Base-by-base conservation (phyloP, 192 early-diverging fungal species). In the Physocladia obscura region DNA sequence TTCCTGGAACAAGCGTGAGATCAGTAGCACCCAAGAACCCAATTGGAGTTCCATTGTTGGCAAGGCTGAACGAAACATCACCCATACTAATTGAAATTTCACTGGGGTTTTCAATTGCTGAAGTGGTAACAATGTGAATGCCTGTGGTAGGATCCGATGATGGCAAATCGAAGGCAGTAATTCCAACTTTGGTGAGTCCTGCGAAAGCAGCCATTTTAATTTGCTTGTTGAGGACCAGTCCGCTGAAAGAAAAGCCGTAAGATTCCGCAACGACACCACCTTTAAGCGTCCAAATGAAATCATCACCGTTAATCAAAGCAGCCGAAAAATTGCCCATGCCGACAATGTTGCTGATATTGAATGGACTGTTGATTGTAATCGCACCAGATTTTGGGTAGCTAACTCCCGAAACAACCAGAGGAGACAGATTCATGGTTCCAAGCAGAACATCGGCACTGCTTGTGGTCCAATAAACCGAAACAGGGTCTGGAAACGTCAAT, bases 381-480 rank as follows among this genome's bases (percentile, higher is more conserved):
- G 19, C 57, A 31, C 73, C 77, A 24, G 47, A 51, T 4, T 50
- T 50, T 6, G 57, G 39, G 13, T 26, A 58, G 11, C 11, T 44
- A 11, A 11, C 51, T 54, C 51, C 51, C 6, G 13, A 21, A 29
- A 79, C 77, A 22, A 57, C 22, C 44, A 74, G 57, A 6, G 62
- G 47, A 30, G 59, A 57, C 11, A 79, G 52, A 24, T 55, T 30
- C 49, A 79, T 62, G 11, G 59, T 37, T 50, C 75, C 71, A 47
- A 79, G 30, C 32, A 49, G 22, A 2, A 72, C 15, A 52, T 72
- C 62, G 32, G 61, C n/a, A n/a, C 49, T 58, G 27, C 60, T 51
- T 19, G 48, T 44, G 1, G 60, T 57, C 77, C 77, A 79, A 34
- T 21, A 76, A 4, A 79, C 74, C 29, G 32, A 55, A 27, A 76